A percentile compares a stretch with the other conserved stretches of the same genome.
phyloP scores from a whole-genome alignment of 495 filamentous ascomycete species.

The Tuber borchii region DNA sequence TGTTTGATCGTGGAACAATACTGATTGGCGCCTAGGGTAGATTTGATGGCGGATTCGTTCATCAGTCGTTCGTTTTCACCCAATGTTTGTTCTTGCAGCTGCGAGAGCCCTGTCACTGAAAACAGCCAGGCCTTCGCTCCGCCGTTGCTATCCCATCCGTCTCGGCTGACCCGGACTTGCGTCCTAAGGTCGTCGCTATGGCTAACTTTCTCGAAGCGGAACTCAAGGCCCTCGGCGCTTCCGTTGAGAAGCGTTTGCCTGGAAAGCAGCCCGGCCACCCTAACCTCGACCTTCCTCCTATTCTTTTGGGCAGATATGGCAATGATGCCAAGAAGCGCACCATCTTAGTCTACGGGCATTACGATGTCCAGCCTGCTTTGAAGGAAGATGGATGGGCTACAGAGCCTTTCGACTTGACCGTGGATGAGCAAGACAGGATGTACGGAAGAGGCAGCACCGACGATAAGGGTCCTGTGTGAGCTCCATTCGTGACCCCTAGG shows the following conservation, averaged over 20 bases:
- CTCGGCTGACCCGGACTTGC: constrained; percentile 79
- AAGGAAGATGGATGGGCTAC: constrained; percentile 95
- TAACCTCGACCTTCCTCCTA: constrained; percentile 83
- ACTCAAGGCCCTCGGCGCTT: constrained; percentile 73
- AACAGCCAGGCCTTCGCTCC: constrained; percentile 58
- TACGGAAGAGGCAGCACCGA: constrained; percentile 92
- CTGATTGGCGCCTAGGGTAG: constrained; percentile 53
- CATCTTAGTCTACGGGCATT: constrained; percentile 95
- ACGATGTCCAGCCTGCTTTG: constrained; percentile 94
- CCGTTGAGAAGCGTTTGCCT: constrained; percentile 72
- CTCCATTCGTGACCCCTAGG: not conserved
- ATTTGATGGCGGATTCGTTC: constrained; percentile 69
- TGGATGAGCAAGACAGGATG: constrained; percentile 83
- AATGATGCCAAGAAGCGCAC: constrained; percentile 85
- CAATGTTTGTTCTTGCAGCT: not conserved
- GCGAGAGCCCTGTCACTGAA: constrained; percentile 7
- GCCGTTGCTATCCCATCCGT: constrained; percentile 95
- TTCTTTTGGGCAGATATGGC: constrained; percentile 85
- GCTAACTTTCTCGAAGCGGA: constrained; percentile 80
- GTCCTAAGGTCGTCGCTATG: constrained; percentile 92
- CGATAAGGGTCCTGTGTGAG: constrained; percentile 86
- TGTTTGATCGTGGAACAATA: not conserved
- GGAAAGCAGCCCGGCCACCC: constrained; percentile 87
- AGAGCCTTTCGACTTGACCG: constrained; percentile 83
- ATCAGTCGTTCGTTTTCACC: constrained; percentile 62